phyloP scores from a whole-genome alignment of 805 yeast species.

The Lipomyces chichibuensis region DNA sequence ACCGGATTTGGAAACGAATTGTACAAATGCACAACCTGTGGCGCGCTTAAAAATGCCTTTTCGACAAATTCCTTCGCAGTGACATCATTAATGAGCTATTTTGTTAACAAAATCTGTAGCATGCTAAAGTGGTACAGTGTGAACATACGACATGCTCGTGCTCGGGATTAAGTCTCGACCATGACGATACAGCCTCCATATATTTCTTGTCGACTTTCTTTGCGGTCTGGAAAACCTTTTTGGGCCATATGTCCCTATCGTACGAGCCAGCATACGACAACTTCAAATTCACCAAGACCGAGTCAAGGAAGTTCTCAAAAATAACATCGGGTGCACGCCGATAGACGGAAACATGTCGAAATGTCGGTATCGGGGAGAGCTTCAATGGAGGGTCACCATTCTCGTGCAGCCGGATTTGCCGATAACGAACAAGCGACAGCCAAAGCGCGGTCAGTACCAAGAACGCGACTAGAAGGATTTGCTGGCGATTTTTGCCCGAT shows the following conservation, averaged over 20 bases:
- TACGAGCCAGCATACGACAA: constrained; percentile 4
- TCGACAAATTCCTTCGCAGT: constrained; percentile 22
- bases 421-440: constrained; percentile 14
- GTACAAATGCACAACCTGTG: constrained; percentile 30
- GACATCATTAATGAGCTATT: constrained; percentile 22
- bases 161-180: constrained; percentile 25
- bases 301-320: constrained; percentile 29
- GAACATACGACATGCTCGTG: constrained; percentile 23
- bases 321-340: constrained; percentile 20
- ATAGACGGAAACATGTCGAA: constrained; percentile 8
- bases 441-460: constrained; percentile 11
- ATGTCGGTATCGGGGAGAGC: constrained; percentile 29
- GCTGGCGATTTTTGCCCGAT: constrained; percentile 2
- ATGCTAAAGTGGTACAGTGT: neutral
- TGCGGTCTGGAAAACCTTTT: constrained; percentile 28
- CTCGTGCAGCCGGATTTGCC: constrained; percentile 7
- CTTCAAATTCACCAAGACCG: constrained; percentile 24
- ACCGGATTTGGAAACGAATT: constrained; percentile 23
- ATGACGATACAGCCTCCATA: constrained; percentile 22
- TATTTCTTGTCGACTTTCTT: constrained; percentile 6
- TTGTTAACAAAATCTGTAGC: neutral
- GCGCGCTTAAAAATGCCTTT: constrained; percentile 14
- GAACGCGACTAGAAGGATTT: constrained; percentile 3
- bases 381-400: constrained; percentile 1
- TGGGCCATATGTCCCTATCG: constrained; percentile 24